Conservation (phyloP, 345 rosid genomes). For the Lumnitzera racemosa region DNA sequence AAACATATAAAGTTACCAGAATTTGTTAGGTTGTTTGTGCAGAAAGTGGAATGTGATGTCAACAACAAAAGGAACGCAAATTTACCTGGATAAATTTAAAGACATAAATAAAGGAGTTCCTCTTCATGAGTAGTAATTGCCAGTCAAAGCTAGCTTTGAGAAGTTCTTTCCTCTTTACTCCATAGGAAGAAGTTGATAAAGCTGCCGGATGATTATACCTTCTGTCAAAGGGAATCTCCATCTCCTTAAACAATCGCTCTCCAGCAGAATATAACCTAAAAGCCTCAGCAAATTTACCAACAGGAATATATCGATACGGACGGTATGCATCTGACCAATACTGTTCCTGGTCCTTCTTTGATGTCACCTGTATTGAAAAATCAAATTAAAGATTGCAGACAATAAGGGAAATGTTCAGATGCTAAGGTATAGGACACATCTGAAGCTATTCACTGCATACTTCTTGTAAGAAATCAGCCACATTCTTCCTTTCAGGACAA, state of each 20-base stretch:
- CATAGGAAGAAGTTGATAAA: constrained; percentile 64
- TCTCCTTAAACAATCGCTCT: constrained; percentile 47
- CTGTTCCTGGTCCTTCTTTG: constrained; percentile 94
- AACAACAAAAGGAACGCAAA: background rate
- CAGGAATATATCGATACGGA: constrained; percentile 75
- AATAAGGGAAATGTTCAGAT: background rate
- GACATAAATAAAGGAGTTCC: constrained; percentile 83
- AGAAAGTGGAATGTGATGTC: background rate
- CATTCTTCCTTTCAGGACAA: constrained; percentile 93
- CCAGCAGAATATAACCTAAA: constrained; percentile 56
- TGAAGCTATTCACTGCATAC: constrained; percentile 33
- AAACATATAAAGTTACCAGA: too few species aligned
- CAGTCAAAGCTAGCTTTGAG: constrained; percentile 67
- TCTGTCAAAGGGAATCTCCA: constrained; percentile 70
- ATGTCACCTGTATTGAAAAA: constrained; percentile 51
- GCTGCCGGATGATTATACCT: constrained; percentile 92
- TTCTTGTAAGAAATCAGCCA: constrained; percentile 97
- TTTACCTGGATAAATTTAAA: constrained; percentile 93
- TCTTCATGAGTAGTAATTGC: constrained; percentile 87
- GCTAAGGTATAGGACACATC: constrained; percentile 5
- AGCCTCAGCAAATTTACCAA: constrained; percentile 81
- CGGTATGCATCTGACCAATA: constrained; percentile 76
- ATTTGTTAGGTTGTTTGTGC: too few species aligned
- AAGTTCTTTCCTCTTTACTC: constrained; percentile 60
- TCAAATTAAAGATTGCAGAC: constrained; percentile 7